Conservation (phyloP, 345 rosid species). For the Cardamine resedifolia region DNA sequence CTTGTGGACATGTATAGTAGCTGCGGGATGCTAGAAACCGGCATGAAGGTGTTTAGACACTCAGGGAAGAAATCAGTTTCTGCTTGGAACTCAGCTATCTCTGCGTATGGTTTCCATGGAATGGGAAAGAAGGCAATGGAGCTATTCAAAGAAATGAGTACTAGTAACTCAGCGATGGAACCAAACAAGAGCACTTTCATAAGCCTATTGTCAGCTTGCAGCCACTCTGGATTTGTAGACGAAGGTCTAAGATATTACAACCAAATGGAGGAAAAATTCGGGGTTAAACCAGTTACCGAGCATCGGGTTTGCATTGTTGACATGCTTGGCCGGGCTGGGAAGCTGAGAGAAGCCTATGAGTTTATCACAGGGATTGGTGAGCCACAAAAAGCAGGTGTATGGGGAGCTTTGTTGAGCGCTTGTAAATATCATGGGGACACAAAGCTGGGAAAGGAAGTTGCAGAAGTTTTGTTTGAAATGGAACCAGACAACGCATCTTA, state of each 20-base stretch:
- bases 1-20: slow-evolving; percentile 58
- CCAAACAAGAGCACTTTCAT: slow-evolving; percentile 54
- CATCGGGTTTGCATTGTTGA: slow-evolving; percentile 52
- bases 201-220: slow-evolving; percentile 55
- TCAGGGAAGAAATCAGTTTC: slow-evolving; percentile 37
- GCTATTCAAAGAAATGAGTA: slow-evolving; percentile 45
- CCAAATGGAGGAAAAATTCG: slow-evolving; percentile 44
- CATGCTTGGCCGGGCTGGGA: slow-evolving; percentile 61
- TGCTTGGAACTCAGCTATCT: slow-evolving; percentile 56
- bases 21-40: slow-evolving; percentile 49
- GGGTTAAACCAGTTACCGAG: slow-evolving; percentile 47
- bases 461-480: slow-evolving; percentile 52
- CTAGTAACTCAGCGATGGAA: slow-evolving; percentile 24
- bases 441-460: slow-evolving; percentile 50
- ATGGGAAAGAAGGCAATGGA: slow-evolving; percentile 51
- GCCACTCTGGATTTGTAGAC: slow-evolving; percentile 51
- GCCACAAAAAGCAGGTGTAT: slow-evolving; percentile 46
- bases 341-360: slow-evolving; percentile 51
- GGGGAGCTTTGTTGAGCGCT: slow-evolving; percentile 62
- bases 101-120: slow-evolving; percentile 55
- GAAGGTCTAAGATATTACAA: slow-evolving; percentile 49
- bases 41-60: slow-evolving; percentile 42
- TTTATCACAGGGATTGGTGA: slow-evolving; percentile 41
- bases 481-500: slow-evolving; percentile 57
- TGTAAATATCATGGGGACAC: slow-evolving; percentile 49